Conservation (phyloP, 2,329 filamentous ascomycete species). For the Alternaria triticina region DNA sequence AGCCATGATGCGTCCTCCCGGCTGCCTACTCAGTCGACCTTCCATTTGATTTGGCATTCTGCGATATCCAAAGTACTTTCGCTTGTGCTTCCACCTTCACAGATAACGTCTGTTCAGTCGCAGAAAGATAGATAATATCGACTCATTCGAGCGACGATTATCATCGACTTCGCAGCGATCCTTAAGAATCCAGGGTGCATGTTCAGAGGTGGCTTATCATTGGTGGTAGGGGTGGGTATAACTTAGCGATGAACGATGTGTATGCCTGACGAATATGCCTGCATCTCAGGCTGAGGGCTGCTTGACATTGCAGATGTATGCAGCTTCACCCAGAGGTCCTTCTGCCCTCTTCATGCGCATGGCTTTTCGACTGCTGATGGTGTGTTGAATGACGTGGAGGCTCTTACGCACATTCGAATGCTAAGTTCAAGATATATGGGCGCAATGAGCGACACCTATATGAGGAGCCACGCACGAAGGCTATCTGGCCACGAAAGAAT, state of each 20-base stretch:
- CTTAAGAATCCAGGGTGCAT: neutral
- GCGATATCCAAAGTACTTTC: neutral
- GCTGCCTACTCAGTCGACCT: neutral
- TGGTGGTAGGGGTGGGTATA: neutral
- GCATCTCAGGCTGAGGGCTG: neutral
- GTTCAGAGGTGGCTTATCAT: neutral
- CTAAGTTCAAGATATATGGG: neutral
- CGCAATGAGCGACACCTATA: neutral
- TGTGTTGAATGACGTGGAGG: neutral
- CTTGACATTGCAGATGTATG: neutral
- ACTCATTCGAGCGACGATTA: neutral
- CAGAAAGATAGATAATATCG: neutral
- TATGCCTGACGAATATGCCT: neutral
- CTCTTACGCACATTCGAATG: neutral
- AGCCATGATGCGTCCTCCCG: neutral
- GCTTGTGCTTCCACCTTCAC: neutral
- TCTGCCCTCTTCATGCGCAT: neutral
- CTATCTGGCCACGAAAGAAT: neutral
- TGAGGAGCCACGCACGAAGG: neutral
- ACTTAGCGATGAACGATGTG: neutral
- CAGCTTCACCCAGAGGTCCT: neutral
- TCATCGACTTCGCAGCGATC: neutral
- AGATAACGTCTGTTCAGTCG: neutral
- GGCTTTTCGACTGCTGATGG: neutral
- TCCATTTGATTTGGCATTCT: neutral